These are phyloP conservation scores for Populus tomentosa DNA, from an alignment of 441 rosid species.

Conservation along the genomic window DNA sequence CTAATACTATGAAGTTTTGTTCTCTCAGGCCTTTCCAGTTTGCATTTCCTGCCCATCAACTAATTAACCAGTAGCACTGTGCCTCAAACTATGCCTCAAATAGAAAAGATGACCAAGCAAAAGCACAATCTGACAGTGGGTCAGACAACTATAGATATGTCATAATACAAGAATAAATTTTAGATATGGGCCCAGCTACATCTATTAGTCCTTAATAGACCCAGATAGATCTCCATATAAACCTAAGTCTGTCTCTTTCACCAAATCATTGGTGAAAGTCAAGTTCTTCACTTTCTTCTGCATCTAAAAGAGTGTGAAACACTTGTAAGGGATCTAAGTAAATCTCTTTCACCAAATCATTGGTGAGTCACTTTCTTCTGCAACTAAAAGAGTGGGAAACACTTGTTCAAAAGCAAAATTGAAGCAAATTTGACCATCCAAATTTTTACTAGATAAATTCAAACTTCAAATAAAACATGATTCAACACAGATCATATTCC, in stretches of 20 bases:
- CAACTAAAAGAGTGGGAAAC: neutral
- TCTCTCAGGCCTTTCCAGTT: neutral
- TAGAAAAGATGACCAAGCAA: neutral
- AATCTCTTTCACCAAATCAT: neutral
- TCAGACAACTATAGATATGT: neutral
- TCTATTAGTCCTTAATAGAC: neutral
- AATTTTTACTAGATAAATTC: neutral
- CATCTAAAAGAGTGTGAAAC: neutral
- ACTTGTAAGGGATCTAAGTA: neutral
- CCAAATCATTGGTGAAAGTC: neutral
- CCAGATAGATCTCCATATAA: neutral
- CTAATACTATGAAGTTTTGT: neutral
- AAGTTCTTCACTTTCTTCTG: neutral
- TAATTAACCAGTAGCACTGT: neutral
- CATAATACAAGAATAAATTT: neutral
- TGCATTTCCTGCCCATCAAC: neutral
- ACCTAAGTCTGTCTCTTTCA: neutral
- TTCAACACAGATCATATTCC: neutral
- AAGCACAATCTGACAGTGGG: neutral
- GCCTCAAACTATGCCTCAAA: neutral
- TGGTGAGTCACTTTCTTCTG: neutral
- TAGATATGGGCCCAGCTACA: neutral
- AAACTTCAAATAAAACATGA: neutral
- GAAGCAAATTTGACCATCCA: neutral
- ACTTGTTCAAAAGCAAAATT: neutral